Evolutionary conservation across 1,139 yeast genomes (phyloP).

Genomic region (Nakaseomyces bracarensis): DNA sequence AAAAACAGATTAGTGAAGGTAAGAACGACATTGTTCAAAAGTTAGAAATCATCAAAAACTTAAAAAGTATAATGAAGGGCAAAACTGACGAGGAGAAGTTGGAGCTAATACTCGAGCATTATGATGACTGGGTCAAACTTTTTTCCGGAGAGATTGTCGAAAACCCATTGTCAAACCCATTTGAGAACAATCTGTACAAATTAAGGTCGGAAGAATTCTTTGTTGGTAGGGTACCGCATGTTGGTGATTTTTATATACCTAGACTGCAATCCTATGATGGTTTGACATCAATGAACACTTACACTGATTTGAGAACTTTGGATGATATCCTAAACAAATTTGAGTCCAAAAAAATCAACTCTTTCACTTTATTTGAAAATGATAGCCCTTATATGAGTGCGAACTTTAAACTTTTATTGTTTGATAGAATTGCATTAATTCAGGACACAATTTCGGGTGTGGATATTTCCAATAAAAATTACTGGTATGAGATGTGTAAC

Average conservation of each 20-base stretch:
- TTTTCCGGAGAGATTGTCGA: slow-evolving; percentile 27
- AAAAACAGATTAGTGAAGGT: slow-evolving; percentile 26
- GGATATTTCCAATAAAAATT: slow-evolving; percentile 15
- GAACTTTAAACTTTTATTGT: slow-evolving; percentile 27
- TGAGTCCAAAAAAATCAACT: slow-evolving; percentile 21
- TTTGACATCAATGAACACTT: slow-evolving; percentile 18
- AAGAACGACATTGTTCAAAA: slow-evolving; percentile 23
- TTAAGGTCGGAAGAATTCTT: slow-evolving; percentile 29
- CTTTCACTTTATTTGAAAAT: slow-evolving; percentile 26
- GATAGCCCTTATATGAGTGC: slow-evolving; percentile 28
- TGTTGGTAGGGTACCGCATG: slow-evolving; percentile 29
- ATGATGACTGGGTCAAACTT: slow-evolving; percentile 25
- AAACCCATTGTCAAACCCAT: slow-evolving; percentile 28
- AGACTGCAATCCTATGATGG: slow-evolving; percentile 27
- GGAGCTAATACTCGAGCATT: slow-evolving; percentile 14
- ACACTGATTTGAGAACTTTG: slow-evolving; percentile 22
- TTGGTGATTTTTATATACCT: slow-evolving; percentile 31
- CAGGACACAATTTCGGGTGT: slow-evolving; percentile 21
- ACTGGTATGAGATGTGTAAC: slow-evolving; percentile 32
- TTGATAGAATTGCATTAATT: slow-evolving; percentile 27
- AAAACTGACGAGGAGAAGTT: slow-evolving; percentile 17
- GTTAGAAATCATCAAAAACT: slow-evolving; percentile 21
- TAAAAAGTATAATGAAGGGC: slow-evolving; percentile 16
- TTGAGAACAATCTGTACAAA: slow-evolving; percentile 27
- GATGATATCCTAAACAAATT: slow-evolving; percentile 19